Conservation (phyloP, 2,329 filamentous ascomycete species). For the Cladobotryum protrusum region DNA sequence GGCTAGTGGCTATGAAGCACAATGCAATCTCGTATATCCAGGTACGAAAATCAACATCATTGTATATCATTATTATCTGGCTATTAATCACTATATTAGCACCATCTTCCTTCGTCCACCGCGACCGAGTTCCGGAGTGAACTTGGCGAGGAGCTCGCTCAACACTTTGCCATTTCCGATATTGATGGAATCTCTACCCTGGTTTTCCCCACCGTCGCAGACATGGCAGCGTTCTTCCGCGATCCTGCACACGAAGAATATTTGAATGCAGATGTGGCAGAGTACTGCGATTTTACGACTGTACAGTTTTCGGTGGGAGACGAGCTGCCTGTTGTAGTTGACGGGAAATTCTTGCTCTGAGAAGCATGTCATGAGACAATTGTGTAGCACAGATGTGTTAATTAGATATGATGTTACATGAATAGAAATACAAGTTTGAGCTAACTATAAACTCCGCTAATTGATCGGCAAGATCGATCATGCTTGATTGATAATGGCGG, state of each 20-base stretch:
- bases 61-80: neutral
- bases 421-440: neutral
- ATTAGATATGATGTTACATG: neutral
- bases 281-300: neutral
- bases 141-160: slow-evolving; percentile 1
- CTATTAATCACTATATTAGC: neutral
- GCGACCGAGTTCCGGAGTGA: neutral
- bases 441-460: neutral
- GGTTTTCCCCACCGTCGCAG: slow-evolving; percentile 4
- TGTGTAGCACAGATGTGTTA: too few relatives aligned
- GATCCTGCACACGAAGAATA: neutral
- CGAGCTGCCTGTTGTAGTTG: neutral
- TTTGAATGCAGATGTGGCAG: slow-evolving; percentile 1
- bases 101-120: neutral
- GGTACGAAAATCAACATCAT: neutral
- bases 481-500: too few relatives aligned
- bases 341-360: neutral
- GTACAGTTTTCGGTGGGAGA: slow-evolving; percentile 7
- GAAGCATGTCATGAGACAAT: too few relatives aligned
- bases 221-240: neutral
- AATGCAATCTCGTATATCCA: slow-evolving; percentile 7
- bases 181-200: slow-evolving; percentile 4
- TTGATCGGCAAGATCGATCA: too few relatives aligned
- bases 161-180: neutral
- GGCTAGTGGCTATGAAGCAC: slow-evolving; percentile 1